Evolutionary conservation across 2,329 filamentous ascomycete species (phyloP).

Genomic region (Zymoseptoria brevis): DNA sequence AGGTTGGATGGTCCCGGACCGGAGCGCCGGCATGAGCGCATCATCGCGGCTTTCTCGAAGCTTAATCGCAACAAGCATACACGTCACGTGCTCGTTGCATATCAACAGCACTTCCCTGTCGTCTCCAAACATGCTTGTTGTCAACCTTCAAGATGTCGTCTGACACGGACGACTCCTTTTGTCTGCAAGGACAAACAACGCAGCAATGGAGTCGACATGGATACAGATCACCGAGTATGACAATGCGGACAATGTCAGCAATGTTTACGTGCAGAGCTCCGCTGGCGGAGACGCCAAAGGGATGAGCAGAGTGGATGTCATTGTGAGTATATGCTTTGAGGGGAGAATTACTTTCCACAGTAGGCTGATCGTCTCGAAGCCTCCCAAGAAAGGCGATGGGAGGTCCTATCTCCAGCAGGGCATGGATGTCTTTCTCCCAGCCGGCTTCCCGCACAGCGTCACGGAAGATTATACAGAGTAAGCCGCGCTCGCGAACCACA

Average conservation of each 20-base stretch:
- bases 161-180: background rate
- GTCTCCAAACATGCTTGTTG: background rate
- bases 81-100: background rate
- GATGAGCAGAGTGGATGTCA: slow-evolving; percentile 39
- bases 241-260: slow-evolving; percentile 38
- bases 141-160: background rate
- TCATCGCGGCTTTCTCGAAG: background rate
- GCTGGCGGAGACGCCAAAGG: slow-evolving; percentile 15
- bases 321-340: slow-evolving; percentile 27
- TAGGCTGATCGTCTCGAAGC: slow-evolving; percentile 5
- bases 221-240: slow-evolving; percentile 36
- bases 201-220: slow-evolving; percentile 7
- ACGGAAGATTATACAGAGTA: slow-evolving; percentile 75
- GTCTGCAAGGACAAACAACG: background rate
- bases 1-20: background rate
- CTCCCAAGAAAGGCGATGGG: slow-evolving; percentile 7
- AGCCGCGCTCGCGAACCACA: slow-evolving; percentile 31
- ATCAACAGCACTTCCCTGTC: background rate
- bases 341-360: slow-evolving; percentile 2
- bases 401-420: slow-evolving; percentile 33
- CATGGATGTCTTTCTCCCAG: slow-evolving; percentile 71
- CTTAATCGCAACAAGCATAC: background rate
- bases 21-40: background rate
- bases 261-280: slow-evolving; percentile 42
- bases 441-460: slow-evolving; percentile 82